Evolutionary conservation across 2,329 filamentous ascomycete genomes (phyloP), one percentile per base, ranked within the genome.

Genomic region (Parafenestella ontariensis): DNA sequence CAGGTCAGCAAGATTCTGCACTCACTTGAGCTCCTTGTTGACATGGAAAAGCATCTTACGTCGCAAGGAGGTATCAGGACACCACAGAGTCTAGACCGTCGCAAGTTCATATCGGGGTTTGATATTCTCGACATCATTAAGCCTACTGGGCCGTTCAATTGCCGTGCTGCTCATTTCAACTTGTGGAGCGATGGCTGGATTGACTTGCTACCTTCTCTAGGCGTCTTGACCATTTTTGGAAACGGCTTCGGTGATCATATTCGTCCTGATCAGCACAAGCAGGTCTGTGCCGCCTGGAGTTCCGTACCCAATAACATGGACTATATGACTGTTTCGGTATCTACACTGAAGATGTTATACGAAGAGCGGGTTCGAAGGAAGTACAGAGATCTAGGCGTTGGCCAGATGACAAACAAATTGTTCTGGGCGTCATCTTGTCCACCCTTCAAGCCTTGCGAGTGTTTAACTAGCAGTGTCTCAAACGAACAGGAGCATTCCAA

Each of bases 101-200:
- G 48, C 13, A 44, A 39, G 29, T 21, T 11, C 5, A 15, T 46
- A 17, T 8, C 23, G 3, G 49, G 49, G 13, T 52, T 46, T 33
- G 49, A 52, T 23, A 20, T 52, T 26, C 24, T 52, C 4, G 49
- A 52, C 41, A 18, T 52, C n/a, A 23, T 52, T 17, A 24, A n/a
- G 5, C 49, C 49, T 8, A 3, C 20, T 31, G 42, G 49, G 5
- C 42, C 41, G 4, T 40, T 52, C 9, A n/a, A n/a, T n/a, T 21
- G 33, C 15, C 42, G 42, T 23, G 46, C 29, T 23, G 23, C 41
- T 17, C 49, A 26, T 10, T 24, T 41, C 9, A 18, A 33, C 23
- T 31, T 24, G 2, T 41, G 24, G 18, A 24, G 49, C 17, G 41
- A 52, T 31, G 49, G 41, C 15, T 52, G 49, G 49, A 31, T 41